phyloP scores from a whole-genome alignment of 1,139 yeast species.

The Waltiozyma sp. region DNA sequence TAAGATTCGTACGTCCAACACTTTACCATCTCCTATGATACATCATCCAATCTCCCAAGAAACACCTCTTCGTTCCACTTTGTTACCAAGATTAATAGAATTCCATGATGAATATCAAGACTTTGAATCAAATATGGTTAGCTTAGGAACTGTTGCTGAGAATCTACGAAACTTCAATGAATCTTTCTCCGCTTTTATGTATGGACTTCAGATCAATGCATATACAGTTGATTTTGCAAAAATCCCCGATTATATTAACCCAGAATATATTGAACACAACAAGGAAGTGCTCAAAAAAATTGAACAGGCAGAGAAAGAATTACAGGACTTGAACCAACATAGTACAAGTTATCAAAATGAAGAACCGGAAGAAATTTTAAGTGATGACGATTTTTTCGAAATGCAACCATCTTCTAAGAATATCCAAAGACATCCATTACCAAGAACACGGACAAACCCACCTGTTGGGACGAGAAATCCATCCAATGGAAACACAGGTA shows the following conservation, averaged over 20 bases:
- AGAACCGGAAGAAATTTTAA: background rate
- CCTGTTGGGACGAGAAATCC: background rate
- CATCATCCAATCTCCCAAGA: conserved; percentile 13
- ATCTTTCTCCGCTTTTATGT: conserved; percentile 50
- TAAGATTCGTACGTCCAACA: background rate
- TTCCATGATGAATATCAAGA: conserved; percentile 45
- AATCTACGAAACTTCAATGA: conserved; percentile 46
- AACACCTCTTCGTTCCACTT: conserved; percentile 13
- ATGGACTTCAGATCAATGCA: conserved; percentile 56
- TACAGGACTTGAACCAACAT: conserved; percentile 10
- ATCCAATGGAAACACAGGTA: background rate
- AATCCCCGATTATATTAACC: conserved; percentile 23
- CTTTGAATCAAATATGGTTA: conserved; percentile 39
- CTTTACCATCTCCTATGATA: conserved; percentile 13
- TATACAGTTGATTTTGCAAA: conserved; percentile 57
- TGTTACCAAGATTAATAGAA: conserved; percentile 21
- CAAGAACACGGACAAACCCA: background rate
- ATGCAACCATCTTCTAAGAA: background rate
- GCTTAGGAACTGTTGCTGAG: conserved; percentile 34
- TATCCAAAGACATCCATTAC: background rate
- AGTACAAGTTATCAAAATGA: conserved; percentile 2
- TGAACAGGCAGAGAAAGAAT: conserved; percentile 5
- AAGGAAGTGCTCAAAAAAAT: conserved; percentile 8
- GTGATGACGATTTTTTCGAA: background rate
- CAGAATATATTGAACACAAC: conserved; percentile 13